Evolutionary conservation across 306 rosid genomes (phyloP).

Genomic region (Ceratonia siliqua): DNA sequence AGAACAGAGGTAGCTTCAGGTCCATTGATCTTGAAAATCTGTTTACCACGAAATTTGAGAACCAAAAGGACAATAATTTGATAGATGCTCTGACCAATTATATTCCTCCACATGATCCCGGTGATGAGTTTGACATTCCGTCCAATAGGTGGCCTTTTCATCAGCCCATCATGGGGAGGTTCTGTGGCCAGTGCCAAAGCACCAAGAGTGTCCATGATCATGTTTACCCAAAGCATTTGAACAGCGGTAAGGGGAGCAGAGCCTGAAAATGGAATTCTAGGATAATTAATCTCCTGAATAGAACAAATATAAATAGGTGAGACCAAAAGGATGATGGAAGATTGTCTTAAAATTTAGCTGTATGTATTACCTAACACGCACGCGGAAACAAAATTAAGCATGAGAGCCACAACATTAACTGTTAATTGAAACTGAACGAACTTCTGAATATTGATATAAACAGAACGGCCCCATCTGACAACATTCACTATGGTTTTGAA

Average conservation of each 20-base stretch:
- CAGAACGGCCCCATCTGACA: slow-evolving; percentile 86
- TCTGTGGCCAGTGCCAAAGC: slow-evolving; percentile 94
- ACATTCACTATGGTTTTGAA: slow-evolving; percentile 81
- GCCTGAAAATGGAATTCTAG: slow-evolving; percentile 49
- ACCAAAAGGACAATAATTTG: slow-evolving; percentile 66
- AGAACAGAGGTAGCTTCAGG: slow-evolving; percentile 50
- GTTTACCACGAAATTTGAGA: slow-evolving; percentile 58
- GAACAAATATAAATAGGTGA: background rate
- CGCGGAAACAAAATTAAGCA: slow-evolving; percentile 81
- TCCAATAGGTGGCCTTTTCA: slow-evolving; percentile 79
- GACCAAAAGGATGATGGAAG: background rate
- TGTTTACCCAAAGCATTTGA: slow-evolving; percentile 97
- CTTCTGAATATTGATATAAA: slow-evolving; percentile 88
- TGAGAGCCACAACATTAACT: slow-evolving; percentile 88
- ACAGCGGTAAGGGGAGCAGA: slow-evolving; percentile 89
- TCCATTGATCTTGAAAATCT: slow-evolving; percentile 54
- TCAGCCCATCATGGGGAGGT: slow-evolving; percentile 77
- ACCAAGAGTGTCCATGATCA: slow-evolving; percentile 95
- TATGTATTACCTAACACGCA: slow-evolving; percentile 57
- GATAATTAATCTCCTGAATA: background rate
- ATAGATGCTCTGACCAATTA: slow-evolving; percentile 80
- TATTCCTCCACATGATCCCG: slow-evolving; percentile 81
- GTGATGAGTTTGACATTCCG: slow-evolving; percentile 65
- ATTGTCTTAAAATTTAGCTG: background rate
- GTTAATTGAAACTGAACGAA: slow-evolving; percentile 95